Evolutionary conservation across 805 yeast species (phyloP).

Genomic region (Metschnikowia similis): DNA sequence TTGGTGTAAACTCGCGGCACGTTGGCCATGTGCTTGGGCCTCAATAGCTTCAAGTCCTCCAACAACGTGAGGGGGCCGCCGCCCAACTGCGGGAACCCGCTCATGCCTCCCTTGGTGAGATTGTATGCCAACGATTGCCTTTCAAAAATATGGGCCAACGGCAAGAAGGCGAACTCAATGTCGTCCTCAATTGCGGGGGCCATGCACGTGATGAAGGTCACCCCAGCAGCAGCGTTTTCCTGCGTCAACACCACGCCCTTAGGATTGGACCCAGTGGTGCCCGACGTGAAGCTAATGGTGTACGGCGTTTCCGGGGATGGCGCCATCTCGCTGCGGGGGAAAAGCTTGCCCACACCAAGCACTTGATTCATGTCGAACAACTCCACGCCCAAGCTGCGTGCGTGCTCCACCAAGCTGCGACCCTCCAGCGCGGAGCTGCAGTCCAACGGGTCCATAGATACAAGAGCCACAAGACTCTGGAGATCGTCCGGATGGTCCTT

Average conservation of each 20-base stretch:
- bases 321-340: slow-evolving; percentile 17
- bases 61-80: slow-evolving; percentile 23
- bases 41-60: slow-evolving; percentile 22
- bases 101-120: slow-evolving; percentile 22
- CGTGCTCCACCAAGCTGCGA: slow-evolving; percentile 29
- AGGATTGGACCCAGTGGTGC: slow-evolving; percentile 26
- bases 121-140: slow-evolving; percentile 23
- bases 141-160: slow-evolving; percentile 37
- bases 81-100: slow-evolving; percentile 21
- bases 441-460: slow-evolving; percentile 27
- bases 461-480: slow-evolving; percentile 18
- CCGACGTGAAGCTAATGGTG: slow-evolving; percentile 26
- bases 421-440: slow-evolving; percentile 10
- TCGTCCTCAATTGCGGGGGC: slow-evolving; percentile 10
- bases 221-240: slow-evolving; percentile 18
- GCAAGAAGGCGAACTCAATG: slow-evolving; percentile 23
- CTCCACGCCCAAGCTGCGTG: slow-evolving; percentile 14
- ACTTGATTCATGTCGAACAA: slow-evolving; percentile 22
- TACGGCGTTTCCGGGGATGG: slow-evolving; percentile 18
- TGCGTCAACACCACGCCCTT: slow-evolving; percentile 25
- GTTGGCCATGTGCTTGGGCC: slow-evolving; percentile 23
- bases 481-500: slow-evolving; percentile 11
- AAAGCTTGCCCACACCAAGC: slow-evolving; percentile 19
- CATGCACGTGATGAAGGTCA: slow-evolving; percentile 13
- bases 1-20: slow-evolving; percentile 27